Percentiles rank a stretch among this genome's conserved stretches.
Conservation (phyloP, 345 rosid genomes). For the Rubroshorea leprosula region DNA sequence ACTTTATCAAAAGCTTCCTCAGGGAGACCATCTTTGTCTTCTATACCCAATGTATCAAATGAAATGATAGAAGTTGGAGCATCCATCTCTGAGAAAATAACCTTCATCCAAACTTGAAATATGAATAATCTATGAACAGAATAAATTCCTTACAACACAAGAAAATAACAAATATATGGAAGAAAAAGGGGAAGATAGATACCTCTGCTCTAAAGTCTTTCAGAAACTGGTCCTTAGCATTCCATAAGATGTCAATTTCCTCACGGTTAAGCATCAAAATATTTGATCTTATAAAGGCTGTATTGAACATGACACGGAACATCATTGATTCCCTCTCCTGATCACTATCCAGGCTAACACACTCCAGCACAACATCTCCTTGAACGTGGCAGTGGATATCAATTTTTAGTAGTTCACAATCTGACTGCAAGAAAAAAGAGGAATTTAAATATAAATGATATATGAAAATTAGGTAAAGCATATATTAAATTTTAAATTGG, state of each 20-base stretch:
- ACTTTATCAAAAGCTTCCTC: conserved; percentile 66
- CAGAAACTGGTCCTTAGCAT: conserved; percentile 50
- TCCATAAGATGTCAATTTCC: conserved; percentile 68
- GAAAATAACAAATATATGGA: conserved; percentile 4
- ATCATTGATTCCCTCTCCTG: conserved; percentile 61
- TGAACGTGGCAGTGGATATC: conserved; percentile 64
- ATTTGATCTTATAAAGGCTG: conserved; percentile 68
- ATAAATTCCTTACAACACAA: conserved; percentile 8
- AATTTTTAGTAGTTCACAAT: conserved; percentile 53
- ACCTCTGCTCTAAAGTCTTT: conserved; percentile 77
- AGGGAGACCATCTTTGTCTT: conserved; percentile 61
- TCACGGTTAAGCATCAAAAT: conserved; percentile 55
- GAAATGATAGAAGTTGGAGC: conserved; percentile 34
- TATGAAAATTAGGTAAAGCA: too few relatives aligned
- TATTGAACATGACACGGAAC: conserved; percentile 71
- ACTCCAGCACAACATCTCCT: conserved; percentile 81
- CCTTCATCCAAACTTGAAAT: conserved; percentile 41
- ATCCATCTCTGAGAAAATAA: conserved; percentile 67
- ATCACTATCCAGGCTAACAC: conserved; percentile 51
- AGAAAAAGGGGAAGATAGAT: conserved; percentile 15
- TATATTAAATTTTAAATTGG: too few relatives aligned
- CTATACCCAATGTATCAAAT: conserved; percentile 44
- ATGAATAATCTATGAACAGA: conserved; percentile 15
- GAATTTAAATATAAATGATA: conserved; percentile 15
- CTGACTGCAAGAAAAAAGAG: conserved; percentile 55